phyloP scores from a whole-genome alignment of 148 eudicot genomes.

The Mesembryanthemum crystallinum region DNA sequence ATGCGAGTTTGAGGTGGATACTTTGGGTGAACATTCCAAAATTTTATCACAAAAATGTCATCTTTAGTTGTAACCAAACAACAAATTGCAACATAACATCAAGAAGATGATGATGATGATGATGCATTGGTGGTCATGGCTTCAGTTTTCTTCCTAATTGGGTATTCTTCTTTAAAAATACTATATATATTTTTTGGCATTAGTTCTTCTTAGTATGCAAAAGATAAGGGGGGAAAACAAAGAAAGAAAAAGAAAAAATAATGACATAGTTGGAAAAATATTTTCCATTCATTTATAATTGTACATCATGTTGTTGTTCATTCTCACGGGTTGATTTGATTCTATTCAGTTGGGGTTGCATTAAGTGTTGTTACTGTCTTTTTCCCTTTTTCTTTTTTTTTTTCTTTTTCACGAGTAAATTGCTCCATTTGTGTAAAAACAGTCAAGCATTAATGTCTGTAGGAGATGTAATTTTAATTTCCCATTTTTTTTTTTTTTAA shows the following conservation, averaged over 20 bases:
- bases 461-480: background rate
- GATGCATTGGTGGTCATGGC: background rate
- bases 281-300: background rate
- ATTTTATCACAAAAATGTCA: conserved; percentile 52
- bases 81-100: background rate
- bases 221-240: background rate
- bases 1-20: conserved; percentile 48
- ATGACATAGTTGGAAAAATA: background rate
- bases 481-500: background rate
- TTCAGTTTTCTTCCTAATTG: background rate
- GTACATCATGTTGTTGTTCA: background rate
- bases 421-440: background rate
- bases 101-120: background rate
- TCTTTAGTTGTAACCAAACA: background rate
- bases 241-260: background rate
- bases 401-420: background rate
- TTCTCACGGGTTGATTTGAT: background rate
- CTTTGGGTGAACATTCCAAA: conserved; percentile 16
- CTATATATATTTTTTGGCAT: background rate
- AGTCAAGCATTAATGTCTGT: background rate
- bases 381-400: background rate
- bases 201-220: background rate
- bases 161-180: background rate
- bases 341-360: background rate
- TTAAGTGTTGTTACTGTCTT: background rate